Percentiles rank a stretch among this genome's conserved stretches.
Conservation (phyloP, 768 basidiomycete genomes). For the Leccinum fibrillosum region DNA sequence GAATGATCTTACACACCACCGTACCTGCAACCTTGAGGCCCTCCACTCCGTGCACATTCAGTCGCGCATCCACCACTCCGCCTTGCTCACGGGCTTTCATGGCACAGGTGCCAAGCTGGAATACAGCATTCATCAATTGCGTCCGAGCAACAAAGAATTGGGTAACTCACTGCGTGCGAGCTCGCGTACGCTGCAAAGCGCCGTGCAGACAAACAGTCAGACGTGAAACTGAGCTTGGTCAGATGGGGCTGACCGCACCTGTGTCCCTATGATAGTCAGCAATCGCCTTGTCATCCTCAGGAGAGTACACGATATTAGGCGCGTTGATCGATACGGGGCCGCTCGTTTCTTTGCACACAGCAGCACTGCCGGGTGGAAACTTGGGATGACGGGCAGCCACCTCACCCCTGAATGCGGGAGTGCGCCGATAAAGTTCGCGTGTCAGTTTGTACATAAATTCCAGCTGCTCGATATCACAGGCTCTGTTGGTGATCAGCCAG, state of each 20-base stretch:
- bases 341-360: constrained; percentile 19
- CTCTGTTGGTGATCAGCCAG: constrained; percentile 9
- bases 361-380: constrained; percentile 29
- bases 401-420: constrained; percentile 34
- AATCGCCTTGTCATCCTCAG: background rate
- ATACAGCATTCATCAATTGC: background rate
- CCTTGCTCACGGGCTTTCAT: constrained; percentile 44
- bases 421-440: constrained; percentile 54
- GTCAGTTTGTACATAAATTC: constrained; percentile 52
- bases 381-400: constrained; percentile 19
- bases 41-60: constrained; percentile 15
- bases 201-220: background rate
- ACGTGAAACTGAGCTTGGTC: background rate
- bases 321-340: constrained; percentile 12
- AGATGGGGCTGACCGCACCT: background rate
- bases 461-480: constrained; percentile 42
- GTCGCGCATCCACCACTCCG: constrained; percentile 10
- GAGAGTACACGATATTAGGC: background rate
- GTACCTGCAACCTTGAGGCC: constrained; percentile 15
- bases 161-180: background rate
- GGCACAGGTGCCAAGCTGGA: constrained; percentile 47
- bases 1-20: background rate
- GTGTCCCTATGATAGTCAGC: background rate
- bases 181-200: background rate
- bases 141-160: background rate